Evolutionary conservation across 768 basidiomycete species (phyloP).

Genomic region (Tricholoma bakamatsutake): DNA sequence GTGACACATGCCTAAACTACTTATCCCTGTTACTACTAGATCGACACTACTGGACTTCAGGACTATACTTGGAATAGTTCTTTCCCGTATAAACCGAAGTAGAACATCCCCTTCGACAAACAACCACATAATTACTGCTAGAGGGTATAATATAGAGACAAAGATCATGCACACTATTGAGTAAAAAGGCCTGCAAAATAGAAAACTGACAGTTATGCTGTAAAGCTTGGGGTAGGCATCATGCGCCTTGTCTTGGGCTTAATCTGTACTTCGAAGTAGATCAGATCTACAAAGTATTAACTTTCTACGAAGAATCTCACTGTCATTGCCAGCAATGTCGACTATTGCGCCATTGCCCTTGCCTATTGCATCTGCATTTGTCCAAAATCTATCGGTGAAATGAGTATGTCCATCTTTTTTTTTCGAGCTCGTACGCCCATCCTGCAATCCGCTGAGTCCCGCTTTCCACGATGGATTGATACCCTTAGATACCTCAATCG

Average conservation of each 20-base stretch:
- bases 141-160: background rate
- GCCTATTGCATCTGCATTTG: conserved; percentile 19
- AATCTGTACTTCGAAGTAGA: background rate
- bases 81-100: background rate
- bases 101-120: background rate
- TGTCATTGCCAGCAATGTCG: conserved; percentile 2
- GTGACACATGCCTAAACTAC: background rate
- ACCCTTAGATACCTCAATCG: conserved; percentile 47
- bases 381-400: conserved; percentile 29
- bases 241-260: conserved; percentile 7
- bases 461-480: conserved; percentile 49
- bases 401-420: conserved; percentile 22
- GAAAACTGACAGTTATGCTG: background rate
- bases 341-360: conserved; percentile 1
- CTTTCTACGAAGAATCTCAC: background rate
- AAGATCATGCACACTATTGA: background rate
- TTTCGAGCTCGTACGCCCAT: conserved; percentile 4
- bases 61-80: background rate
- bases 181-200: background rate
- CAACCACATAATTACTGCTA: background rate
- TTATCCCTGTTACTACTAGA: background rate
- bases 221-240: conserved; percentile 11
- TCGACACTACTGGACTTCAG: background rate
- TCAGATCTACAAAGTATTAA: background rate
- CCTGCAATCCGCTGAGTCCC: conserved; percentile 24